Evolutionary conservation across 768 basidiomycete genomes (phyloP), one percentile per base, ranked within the genome.

Genomic region (Pholiota microspora): DNA sequence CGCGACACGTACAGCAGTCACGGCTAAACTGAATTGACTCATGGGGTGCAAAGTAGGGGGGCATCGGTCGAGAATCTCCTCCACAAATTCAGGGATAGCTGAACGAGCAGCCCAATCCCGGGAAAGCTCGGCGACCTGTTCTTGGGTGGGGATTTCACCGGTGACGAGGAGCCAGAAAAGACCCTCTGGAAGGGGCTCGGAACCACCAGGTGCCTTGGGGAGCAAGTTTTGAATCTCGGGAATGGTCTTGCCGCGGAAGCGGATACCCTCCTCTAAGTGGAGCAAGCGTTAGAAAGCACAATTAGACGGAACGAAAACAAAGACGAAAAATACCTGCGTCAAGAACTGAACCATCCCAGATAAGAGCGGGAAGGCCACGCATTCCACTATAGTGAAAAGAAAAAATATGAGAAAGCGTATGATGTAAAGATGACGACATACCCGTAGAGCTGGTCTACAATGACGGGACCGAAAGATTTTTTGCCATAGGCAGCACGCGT

Each of bases 281-380:
- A 21, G 31, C 40, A 13, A 8, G 52, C 58, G 54, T 55, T 50
- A 58, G 45, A n/a, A n/a, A n/a, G n/a, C n/a, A n/a, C n/a, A n/a
- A n/a, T n/a, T 46, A 15, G 44, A 28, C 31, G 21, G 10, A 47
- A 7, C 34, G 34, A 56, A 45, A 40, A 31, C 9, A 13, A 47
- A 6, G 45, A 42, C 7, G 24, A 5, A 15, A 53, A 82, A 54
- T 50, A 88, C 91, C 88, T 51, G 96, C 84, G 69, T 98, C 96
- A 59, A 98, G 86, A 56, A 98, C 96, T 53, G 96, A 98, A 57
- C 91, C 96, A 60, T 98, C 96, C 96, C 96, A 98, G 63, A 98
- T 93, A 62, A 98, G 84, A 50, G 94, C 94, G 60, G 95, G 91
- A 45, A 92, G 81, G 58, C 91, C 89, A 58, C 90, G 79, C 89